Percentiles rank a stretch among this genome's conserved stretches.
These are phyloP conservation scores for Paraconiothyrium sp. DNA, from an alignment of 2,329 filamentous ascomycete genomes.

Conservation along the genomic window DNA sequence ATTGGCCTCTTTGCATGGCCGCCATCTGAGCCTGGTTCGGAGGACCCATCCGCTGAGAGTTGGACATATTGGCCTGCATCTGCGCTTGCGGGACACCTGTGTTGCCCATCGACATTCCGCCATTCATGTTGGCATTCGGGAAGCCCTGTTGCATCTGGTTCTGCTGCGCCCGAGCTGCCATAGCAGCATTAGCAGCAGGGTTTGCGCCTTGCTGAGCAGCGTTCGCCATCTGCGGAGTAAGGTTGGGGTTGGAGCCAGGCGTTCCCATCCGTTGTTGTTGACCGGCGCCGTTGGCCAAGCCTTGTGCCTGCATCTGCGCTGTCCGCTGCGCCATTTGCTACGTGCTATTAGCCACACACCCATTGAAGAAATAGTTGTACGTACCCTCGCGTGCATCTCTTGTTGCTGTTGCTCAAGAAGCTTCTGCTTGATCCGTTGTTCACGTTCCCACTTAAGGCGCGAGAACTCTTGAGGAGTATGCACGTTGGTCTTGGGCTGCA, in stretches of 20 bases:
- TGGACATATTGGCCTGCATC: constrained; percentile 67
- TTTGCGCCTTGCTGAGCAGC: constrained; percentile 42
- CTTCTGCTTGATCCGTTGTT: constrained; percentile 69
- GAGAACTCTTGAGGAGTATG: constrained; percentile 92
- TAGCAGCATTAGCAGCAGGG: constrained; percentile 34
- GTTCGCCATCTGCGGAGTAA: constrained; percentile 43
- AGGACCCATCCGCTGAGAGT: constrained; percentile 66
- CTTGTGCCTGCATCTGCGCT: constrained; percentile 49
- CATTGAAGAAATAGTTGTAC: constrained; percentile 14
- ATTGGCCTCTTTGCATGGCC: constrained; percentile 50
- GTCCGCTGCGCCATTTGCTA: constrained; percentile 51
- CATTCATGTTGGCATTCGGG: constrained; percentile 59
- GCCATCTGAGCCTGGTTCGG: constrained; percentile 51
- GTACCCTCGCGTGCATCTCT: constrained; percentile 61
- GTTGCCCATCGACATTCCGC: constrained; percentile 59
- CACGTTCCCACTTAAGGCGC: constrained; percentile 84
- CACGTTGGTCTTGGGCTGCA: constrained; percentile 66
- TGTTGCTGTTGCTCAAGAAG: constrained; percentile 65
- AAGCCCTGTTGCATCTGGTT: constrained; percentile 59
- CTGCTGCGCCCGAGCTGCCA: constrained; percentile 47
- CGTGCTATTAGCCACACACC: constrained; percentile 22
- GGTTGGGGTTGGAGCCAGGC: constrained; percentile 45
- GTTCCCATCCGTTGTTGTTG: constrained; percentile 55
- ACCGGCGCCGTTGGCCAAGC: constrained; percentile 48
- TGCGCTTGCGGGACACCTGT: constrained; percentile 75